Base-by-base conservation (phyloP, 1,284 basidiomycete genomes). In the Malassezia dermatis region DNA sequence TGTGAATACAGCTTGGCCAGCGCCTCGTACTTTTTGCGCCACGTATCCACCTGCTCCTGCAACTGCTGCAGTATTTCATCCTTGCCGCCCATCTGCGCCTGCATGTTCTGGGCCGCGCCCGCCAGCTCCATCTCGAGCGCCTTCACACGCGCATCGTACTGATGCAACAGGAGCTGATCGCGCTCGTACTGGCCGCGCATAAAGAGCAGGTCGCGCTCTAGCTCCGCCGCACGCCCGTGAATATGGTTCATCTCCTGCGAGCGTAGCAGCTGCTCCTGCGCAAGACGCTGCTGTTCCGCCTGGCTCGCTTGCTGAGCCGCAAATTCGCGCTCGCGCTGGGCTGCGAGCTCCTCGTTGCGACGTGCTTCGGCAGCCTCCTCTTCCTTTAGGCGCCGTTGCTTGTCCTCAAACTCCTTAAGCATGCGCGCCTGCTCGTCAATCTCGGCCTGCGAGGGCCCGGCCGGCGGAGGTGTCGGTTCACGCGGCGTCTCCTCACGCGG, bases 21-120 rank as follows among this genome's bases (percentile, higher is more conserved):
- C 0, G 93, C 89, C 76, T 99, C 94, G 77, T 98, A 99, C 78
- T 99, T 99, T 79, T 90, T 91, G 60, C 89, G 85, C 94, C 94
- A 99, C 21, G 94, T 78, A 7, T 84, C 86, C 60, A 95, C 90
- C 77, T 99, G 94, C 73, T 94, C 89, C 76, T 96, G 93, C 12
- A 99, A 82, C 75, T 94, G 89, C 71, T 84, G 85, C 73, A 98
- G 89, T 68, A 98, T 79, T 26, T 96, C 90, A 73, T 99, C 94
- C 77, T 98, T 98, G 47, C 88, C 86, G 51, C 79, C 76, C 78
- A 96, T 81, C 75, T 98, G 94, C 4, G 88, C 85, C 58, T 83
- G 83, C 61, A 94, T 82, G 69, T 93, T 90, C 61, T 81, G 79
- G 31, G 82, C 81, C 60, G 90, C 83, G 53, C 84, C 84, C 51